A percentile compares a stretch with the other conserved stretches of the same genome.
Conservation (phyloP, 495 filamentous ascomycete genomes). For the Xylaria acuta region DNA sequence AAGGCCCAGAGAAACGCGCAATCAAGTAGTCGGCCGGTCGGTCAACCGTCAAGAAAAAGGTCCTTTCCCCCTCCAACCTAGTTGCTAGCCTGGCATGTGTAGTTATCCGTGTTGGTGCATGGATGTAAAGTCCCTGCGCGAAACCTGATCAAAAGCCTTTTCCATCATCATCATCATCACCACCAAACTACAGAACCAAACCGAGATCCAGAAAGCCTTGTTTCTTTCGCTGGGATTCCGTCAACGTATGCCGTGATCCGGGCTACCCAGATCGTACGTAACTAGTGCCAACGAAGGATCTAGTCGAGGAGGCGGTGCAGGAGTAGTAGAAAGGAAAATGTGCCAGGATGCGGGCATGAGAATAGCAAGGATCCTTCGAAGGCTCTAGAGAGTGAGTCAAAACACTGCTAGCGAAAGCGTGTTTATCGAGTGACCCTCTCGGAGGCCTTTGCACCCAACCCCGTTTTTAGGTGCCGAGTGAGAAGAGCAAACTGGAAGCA, state of each 20-base stretch:
- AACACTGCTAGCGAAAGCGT: constrained; percentile 6
- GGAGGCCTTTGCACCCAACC: not conserved
- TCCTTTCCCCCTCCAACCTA: not conserved
- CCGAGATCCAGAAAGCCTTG: not conserved
- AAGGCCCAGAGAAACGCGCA: not conserved
- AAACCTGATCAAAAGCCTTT: not conserved
- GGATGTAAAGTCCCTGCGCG: constrained; percentile 16
- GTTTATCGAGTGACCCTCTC: not conserved
- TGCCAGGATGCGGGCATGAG: not conserved
- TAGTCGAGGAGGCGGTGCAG: not conserved
- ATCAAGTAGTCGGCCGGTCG: not conserved
- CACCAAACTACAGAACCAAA: not conserved
- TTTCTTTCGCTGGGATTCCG: not conserved
- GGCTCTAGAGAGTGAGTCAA: not conserved
- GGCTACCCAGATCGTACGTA: not conserved
- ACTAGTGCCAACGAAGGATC: not conserved
- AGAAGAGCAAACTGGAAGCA: not conserved
- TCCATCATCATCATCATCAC: not conserved
- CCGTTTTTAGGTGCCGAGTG: not conserved
- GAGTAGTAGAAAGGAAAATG: not conserved
- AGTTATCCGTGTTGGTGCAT: not conserved
- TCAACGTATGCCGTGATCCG: too few species aligned
- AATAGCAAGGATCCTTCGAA: not conserved
- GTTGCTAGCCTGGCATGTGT: constrained; percentile 1
- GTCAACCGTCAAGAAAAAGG: not conserved